Percentiles rank a stretch among this genome's conserved stretches.
phyloP scores from a whole-genome alignment of 2,329 filamentous ascomycete genomes.

The Aureobasidium sp. region DNA sequence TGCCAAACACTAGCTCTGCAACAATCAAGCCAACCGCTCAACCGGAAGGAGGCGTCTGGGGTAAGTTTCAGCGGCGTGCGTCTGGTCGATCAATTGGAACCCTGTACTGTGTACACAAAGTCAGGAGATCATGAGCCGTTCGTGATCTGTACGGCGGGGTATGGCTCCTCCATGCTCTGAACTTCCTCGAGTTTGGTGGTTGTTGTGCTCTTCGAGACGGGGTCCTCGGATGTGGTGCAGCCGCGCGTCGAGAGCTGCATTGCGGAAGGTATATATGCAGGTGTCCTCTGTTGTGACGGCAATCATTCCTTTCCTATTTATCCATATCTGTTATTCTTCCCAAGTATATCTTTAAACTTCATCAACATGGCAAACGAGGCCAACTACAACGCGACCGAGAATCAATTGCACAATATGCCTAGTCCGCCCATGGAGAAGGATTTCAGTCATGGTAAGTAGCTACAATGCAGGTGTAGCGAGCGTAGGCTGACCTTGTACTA shows the following conservation, averaged over 20 bases:
- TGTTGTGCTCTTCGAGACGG: neutral
- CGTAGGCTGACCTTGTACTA: neutral
- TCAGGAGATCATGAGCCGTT: slow-evolving; percentile 12
- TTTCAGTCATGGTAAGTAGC: slow-evolving; percentile 28
- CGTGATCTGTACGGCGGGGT: neutral
- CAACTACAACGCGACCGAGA: neutral
- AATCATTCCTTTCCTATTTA: neutral
- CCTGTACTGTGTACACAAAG: neutral
- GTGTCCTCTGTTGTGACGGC: neutral
- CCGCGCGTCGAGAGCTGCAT: neutral
- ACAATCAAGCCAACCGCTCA: slow-evolving; percentile 9
- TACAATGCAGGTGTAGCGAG: neutral
- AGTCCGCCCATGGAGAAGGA: slow-evolving; percentile 37
- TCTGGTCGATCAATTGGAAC: neutral
- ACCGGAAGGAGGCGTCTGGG: slow-evolving; percentile 7
- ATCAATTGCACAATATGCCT: neutral
- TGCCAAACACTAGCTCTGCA: neutral
- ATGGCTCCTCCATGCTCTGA: neutral
- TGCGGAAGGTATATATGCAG: slow-evolving; percentile 11
- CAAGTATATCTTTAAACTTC: neutral
- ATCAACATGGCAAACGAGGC: slow-evolving; percentile 6
- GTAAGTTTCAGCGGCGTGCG: slow-evolving; percentile 1
- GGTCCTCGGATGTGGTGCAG: neutral
- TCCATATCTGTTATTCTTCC: neutral
- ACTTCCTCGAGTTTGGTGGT: neutral